Evolutionary conservation across 2,329 filamentous ascomycete species (phyloP), one percentile per base, ranked within the genome.

Genomic region (Colletotrichum brevisporum): DNA sequence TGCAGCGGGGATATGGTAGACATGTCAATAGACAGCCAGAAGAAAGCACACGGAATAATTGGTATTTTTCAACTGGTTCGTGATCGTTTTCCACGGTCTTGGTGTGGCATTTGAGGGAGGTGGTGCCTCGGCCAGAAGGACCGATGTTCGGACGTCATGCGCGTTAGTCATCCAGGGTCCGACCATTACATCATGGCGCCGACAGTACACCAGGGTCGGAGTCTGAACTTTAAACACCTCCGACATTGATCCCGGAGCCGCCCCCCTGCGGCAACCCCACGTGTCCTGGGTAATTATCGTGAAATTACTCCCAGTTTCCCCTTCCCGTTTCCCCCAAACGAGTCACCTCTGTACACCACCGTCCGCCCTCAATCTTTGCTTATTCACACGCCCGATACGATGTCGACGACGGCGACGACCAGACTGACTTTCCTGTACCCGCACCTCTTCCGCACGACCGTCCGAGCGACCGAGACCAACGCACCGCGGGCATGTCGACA

Each of bases 341-440:
- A 10, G 8, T 9, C 10, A 36, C 8, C 10, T 9, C 31, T 36
- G 5, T 36, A 36, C 31, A 36, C 10, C 31, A 36, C 31, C 50
- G 50, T 15, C 50, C 12, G 21, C 24, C 12, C 27, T 52, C 50
- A 13, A 2, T 13, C n/a, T 41, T 12, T 18, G 9, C 24, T 36
- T 36, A 10, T 10, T 36, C 31, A 9, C 27, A 24, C 41, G 41
- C 27, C 21, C 50, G 50, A 27, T 5, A 36, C 15, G 27, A 53
- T 61, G 58, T 21, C 43, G 8, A 24, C 48, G 16, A 93, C 93
- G 89, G 85, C 90, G 71, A 84, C 87, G 26, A 82, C 84, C 69
- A 85, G 91, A 75, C 83, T 93, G 69, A 88, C 88, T 16, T 93
- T 93, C 75, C 83, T 93, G 18, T 93, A 92, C 73, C 90, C 91